phyloP scores from a whole-genome alignment of 805 yeast genomes.

The Cyberlindnera mrakii region DNA sequence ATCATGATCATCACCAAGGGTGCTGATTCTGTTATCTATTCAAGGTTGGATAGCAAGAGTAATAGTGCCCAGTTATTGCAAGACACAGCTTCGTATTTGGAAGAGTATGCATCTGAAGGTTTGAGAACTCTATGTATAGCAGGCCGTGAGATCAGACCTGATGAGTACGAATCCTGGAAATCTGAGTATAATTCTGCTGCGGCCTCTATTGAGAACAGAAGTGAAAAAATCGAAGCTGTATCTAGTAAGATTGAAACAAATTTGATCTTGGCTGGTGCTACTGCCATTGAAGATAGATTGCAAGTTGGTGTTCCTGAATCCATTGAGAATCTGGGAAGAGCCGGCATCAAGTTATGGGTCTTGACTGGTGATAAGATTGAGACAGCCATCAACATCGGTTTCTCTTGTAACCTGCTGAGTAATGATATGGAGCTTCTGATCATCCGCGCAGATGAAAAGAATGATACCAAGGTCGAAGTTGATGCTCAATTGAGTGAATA shows the following conservation, averaged over 20 bases:
- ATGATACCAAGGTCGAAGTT: constrained; percentile 1
- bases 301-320: constrained; percentile 86
- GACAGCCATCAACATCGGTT: constrained; percentile 96
- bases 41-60: constrained; percentile 45
- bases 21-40: constrained; percentile 74
- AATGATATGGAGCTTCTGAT: constrained; percentile 70
- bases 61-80: constrained; percentile 42
- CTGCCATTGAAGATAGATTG: constrained; percentile 82
- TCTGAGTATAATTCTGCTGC: constrained; percentile 56
- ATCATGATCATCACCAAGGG: constrained; percentile 73
- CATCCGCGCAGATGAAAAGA: constrained; percentile 40
- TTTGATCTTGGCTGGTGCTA: constrained; percentile 65
- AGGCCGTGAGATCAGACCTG: constrained; percentile 55
- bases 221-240: constrained; percentile 65
- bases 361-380: constrained; percentile 97
- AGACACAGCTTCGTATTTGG: constrained; percentile 65
- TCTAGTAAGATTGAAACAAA: constrained; percentile 68
- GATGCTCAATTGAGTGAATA: constrained; percentile 31
- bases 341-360: constrained; percentile 82
- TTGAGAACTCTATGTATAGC: constrained; percentile 77
- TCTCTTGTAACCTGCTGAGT: constrained; percentile 89
- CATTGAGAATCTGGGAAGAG: constrained; percentile 59
- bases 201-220: constrained; percentile 57
- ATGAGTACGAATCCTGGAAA: constrained; percentile 59
- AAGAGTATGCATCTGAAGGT: constrained; percentile 77